Evolutionary conservation across 1,139 yeast species (phyloP).

Genomic region (Wickerhamomyces sp.): DNA sequence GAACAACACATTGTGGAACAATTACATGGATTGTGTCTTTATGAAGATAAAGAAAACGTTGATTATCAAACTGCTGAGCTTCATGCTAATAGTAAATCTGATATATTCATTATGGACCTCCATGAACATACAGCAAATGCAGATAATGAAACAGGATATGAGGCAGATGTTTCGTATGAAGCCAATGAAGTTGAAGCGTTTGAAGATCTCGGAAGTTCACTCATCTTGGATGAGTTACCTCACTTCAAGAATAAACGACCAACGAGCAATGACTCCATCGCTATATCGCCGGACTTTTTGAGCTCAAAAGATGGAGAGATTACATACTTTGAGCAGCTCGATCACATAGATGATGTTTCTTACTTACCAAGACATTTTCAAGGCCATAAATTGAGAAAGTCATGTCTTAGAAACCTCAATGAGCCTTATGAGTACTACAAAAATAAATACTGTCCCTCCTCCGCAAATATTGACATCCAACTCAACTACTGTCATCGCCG

Average conservation of each 20-base stretch:
- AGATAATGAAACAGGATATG: not conserved
- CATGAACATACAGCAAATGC: not conserved
- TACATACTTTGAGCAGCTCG: slow-evolving; percentile 10
- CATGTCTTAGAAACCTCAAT: not conserved
- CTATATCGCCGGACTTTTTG: slow-evolving; percentile 7
- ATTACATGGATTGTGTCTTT: not conserved
- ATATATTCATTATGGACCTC: not conserved
- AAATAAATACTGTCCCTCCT: slow-evolving; percentile 10
- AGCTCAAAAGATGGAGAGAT: slow-evolving; percentile 10
- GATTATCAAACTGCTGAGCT: not conserved
- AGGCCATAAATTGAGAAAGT: slow-evolving; percentile 12
- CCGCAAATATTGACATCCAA: slow-evolving; percentile 1
- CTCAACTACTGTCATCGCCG: slow-evolving; percentile 6
- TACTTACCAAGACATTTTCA: slow-evolving; percentile 21
- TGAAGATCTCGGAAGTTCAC: no score
- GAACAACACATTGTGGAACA: not conserved
- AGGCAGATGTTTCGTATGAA: not conserved
- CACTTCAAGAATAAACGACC: slow-evolving; percentile 1
- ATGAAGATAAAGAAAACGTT: slow-evolving; percentile 3
- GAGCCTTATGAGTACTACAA: slow-evolving; percentile 3
- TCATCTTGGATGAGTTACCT: slow-evolving; percentile 14
- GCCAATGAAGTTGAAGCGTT: not conserved
- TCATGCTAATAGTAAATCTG: not conserved
- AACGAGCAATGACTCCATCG: slow-evolving; percentile 2
- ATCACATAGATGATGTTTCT: slow-evolving; percentile 7